Evolutionary conservation across 768 basidiomycete species (phyloP), one percentile per base, ranked within the genome.

Genomic region (Lentinula boryana): DNA sequence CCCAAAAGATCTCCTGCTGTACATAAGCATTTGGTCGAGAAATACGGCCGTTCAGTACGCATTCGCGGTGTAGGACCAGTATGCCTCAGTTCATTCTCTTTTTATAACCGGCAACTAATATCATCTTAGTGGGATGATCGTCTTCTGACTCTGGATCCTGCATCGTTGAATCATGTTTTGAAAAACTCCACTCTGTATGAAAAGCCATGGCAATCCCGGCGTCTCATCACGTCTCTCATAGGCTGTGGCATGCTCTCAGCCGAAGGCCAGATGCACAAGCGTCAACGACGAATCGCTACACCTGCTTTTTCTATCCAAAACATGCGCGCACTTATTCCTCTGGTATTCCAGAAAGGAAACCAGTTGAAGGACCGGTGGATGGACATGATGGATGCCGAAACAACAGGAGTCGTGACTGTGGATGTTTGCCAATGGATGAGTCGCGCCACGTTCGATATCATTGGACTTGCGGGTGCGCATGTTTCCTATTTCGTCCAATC

Each of bases 371-470:
- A 85, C 58, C 82, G 76, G 63, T 91, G 88, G 89, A 66, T 74
- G 63, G 72, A 76, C 49, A 75, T 88, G 66, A 70, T 84, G 63
- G 66, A 60, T 60, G 70, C 65, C 52, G 27, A 71, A 69, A 61
- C 73, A 66, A 64, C 74, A 63, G 63, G 66, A 60, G 46, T 63
- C 63, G 53, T 72, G 68, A 74, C 67, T 7, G 68, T 97, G 27
- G 91, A 97, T 66, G 83, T 95, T 6, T 86, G 84, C 68, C 84
- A 83, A 64, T 95, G 89, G 88, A 72, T 95, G 36, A 89, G 86
- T 63, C 81, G 92, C 46, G 86, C 87, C 8, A 93, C 93, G 0
- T 90, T 97, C 67, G 95, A 96, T 70, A 87, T 95, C 48, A 93
- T 97, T 65, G 95, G 93, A 1, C 70, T 91, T n/a, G 91, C 93